phyloP scores from a whole-genome alignment of 495 filamentous ascomycete species.

The Penicillium silybi region DNA sequence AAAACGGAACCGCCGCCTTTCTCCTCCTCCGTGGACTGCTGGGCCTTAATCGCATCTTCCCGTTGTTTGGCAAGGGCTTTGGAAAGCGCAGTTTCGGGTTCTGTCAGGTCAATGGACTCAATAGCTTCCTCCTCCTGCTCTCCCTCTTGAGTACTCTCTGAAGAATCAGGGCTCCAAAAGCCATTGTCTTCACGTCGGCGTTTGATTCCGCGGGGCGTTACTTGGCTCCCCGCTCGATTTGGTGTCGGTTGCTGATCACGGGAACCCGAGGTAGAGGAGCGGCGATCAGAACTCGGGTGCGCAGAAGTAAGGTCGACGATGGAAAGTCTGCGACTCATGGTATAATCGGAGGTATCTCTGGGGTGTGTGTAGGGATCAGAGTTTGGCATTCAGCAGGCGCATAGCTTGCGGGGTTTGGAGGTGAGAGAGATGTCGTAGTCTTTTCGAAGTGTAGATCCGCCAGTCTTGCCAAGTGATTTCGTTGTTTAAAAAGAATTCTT shows the following conservation, averaged over 20 bases:
- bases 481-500: neutral
- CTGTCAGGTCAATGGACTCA: conserved; percentile 17
- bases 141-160: neutral
- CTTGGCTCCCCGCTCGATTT: neutral
- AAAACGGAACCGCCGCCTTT: neutral
- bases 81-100: conserved; percentile 47
- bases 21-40: conserved; percentile 15
- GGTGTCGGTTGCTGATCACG: neutral
- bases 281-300: neutral
- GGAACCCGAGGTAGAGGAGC: neutral
- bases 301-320: conserved; percentile 16
- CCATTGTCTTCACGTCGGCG: conserved; percentile 4
- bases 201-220: conserved; percentile 14
- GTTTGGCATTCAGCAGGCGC: neutral
- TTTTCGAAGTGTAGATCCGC: no score
- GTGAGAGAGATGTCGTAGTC: neutral
- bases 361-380: neutral
- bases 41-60: conserved; percentile 41
- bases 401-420: neutral
- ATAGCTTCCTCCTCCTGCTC: conserved; percentile 3
- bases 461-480: no score
- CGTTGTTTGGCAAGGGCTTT: conserved; percentile 46
- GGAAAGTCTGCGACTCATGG: conserved; percentile 15
- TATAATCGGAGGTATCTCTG: neutral
- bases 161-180: neutral